Base-by-base conservation (phyloP, 2,329 filamentous ascomycete genomes). In the Mycosphaerelloides madeirae region DNA sequence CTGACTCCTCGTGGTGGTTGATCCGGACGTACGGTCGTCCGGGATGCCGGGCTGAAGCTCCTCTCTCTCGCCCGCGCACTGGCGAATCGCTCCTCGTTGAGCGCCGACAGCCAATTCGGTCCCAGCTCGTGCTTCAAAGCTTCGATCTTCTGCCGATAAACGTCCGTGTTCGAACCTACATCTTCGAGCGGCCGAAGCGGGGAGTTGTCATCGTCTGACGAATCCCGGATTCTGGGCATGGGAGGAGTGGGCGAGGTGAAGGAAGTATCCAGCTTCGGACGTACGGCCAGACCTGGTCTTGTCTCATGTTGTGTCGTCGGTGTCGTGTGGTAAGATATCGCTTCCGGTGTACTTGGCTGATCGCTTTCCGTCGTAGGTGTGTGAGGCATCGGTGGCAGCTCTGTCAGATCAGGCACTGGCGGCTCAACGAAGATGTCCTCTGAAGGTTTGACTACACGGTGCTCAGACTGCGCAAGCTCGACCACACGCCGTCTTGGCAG, bases 111-210 rank as follows among this genome's bases (percentile, higher is more conserved):
- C 77, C 95, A 98, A 29, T 83, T 85, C 57, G 83, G 87, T 25
- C 90, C 90, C 53, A 95, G 83, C 59, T 91, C 87, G 59, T 84
- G 84, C 49, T 89, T 84, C 42, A 96, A 70, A 3, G 85, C 82
- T 65, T 95, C 89, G 43, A 97, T 84, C 66, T 93, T 93, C 64
- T 86, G 86, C 45, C 85, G 81, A 66, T 95, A 97, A 6, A 63
- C 37, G 41, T 65, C 61, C 7, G 59, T 56, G 13, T 57, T 50
- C 19, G 53, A 50, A 9, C 49, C 56, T 11, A 59, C 42, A 18
- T 58, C 60, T 34, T 60, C 53, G 3, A 56, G 55, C 13, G 58
- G 59, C 22, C 46, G 39, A 4, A 57, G 40, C 13, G 58, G 55
- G 11, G 57, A 60, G 29, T 57, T 53, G 15, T 63, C 61, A 39